Evolutionary conservation across 805 yeast genomes (phyloP).

Genomic region (Candida quercuum): DNA sequence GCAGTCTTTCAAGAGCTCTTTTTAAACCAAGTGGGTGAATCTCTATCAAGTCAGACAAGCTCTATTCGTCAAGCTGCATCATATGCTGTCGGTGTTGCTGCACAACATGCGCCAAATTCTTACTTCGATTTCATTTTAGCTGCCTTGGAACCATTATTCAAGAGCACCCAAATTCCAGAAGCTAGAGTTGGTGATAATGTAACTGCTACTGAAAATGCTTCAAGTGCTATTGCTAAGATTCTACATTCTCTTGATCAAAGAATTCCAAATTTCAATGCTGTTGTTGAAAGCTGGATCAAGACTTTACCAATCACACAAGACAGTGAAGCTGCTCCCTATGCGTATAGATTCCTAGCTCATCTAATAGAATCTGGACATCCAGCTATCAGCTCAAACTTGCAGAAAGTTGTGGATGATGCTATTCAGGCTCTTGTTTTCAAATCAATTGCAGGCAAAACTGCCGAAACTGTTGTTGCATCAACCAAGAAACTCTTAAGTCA

Average conservation of each 20-base stretch:
- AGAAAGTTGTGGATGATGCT: conserved; percentile 61
- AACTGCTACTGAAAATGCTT: conserved; percentile 81
- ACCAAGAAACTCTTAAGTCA: conserved; percentile 59
- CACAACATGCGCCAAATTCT: conserved; percentile 66
- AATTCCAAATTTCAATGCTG: conserved; percentile 57
- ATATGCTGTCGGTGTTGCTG: conserved; percentile 79
- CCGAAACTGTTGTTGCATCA: conserved; percentile 55
- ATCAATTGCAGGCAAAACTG: conserved; percentile 66
- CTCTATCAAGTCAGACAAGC: conserved; percentile 61
- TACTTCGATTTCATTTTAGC: conserved; percentile 62
- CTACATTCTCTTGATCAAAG: conserved; percentile 55
- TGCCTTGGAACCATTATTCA: conserved; percentile 70
- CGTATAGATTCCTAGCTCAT: conserved; percentile 69
- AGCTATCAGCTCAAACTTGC: conserved; percentile 46
- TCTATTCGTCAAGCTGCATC: conserved; percentile 84
- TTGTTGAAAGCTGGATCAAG: conserved; percentile 71
- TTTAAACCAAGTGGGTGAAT: conserved; percentile 56
- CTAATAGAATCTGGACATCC: conserved; percentile 66
- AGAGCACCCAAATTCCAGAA: conserved; percentile 70
- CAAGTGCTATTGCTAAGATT: conserved; percentile 79
- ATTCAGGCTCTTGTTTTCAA: conserved; percentile 69
- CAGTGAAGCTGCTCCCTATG: conserved; percentile 82
- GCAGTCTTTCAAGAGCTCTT: conserved; percentile 60
- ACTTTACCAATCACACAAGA: conserved; percentile 81
- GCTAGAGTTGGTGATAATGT: conserved; percentile 81